These are phyloP conservation scores for Fusarium palustre DNA, from an alignment of 2,329 filamentous ascomycete genomes.

Conservation along the genomic window DNA sequence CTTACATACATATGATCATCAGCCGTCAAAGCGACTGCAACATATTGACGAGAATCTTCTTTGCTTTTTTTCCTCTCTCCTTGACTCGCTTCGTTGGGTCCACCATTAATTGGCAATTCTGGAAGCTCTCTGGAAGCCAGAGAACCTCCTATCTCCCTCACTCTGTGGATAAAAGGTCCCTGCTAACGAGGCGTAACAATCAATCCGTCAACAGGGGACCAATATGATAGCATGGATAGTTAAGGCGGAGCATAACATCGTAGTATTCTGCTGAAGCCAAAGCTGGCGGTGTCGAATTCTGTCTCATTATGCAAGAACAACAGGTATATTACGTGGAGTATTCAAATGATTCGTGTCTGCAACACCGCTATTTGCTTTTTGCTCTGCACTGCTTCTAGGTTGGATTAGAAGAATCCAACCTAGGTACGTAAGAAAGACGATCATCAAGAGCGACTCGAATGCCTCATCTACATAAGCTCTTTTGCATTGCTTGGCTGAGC, in stretches of 20 bases:
- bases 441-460: constrained; percentile 6
- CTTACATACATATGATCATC: constrained; percentile 30
- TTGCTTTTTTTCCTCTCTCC: constrained; percentile 14
- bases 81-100: constrained; percentile 30
- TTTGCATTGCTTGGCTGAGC: constrained; percentile 1
- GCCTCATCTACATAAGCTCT: constrained; percentile 20
- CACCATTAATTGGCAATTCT: constrained; percentile 29
- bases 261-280: constrained; percentile 3
- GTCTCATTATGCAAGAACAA: constrained; percentile 13
- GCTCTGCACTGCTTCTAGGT: no score
- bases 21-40: constrained; percentile 22
- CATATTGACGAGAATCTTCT: constrained; percentile 29
- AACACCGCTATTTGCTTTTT: constrained; percentile 10
- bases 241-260: constrained; percentile 25
- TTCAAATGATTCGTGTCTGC: constrained; percentile 1
- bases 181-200: constrained; percentile 34
- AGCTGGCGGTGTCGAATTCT: constrained; percentile 7
- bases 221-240: constrained; percentile 34
- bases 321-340: constrained; percentile 1
- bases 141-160: constrained; percentile 1
- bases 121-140: constrained; percentile 32
- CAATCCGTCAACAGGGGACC: constrained; percentile 11
- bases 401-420: not conserved
- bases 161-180: constrained; percentile 25
- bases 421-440: constrained; percentile 8